Percentiles rank a stretch among this genome's conserved stretches.
phyloP scores from a whole-genome alignment of 495 filamentous ascomycete genomes.

The Thozetella sp. region DNA sequence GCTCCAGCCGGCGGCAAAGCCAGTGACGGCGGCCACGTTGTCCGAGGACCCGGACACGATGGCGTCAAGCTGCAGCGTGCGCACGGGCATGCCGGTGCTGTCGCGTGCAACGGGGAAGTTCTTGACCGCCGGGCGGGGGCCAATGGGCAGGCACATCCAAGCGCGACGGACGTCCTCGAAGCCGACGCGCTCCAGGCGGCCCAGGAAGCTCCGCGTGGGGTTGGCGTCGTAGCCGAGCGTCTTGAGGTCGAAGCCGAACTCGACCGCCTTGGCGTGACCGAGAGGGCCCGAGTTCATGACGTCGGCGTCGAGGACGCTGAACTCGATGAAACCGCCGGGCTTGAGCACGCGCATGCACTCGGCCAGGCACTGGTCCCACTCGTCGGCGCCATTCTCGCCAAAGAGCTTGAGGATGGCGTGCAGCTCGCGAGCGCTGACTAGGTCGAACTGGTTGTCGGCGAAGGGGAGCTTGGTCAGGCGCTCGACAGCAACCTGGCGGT shows the following conservation, averaged over 20 bases:
- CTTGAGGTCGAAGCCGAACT: conserved; percentile 86
- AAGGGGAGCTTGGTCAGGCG: conserved; percentile 84
- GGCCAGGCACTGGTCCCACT: conserved; percentile 81
- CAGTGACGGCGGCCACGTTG: conserved; percentile 73
- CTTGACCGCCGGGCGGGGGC: conserved; percentile 53
- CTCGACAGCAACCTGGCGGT: conserved; percentile 75
- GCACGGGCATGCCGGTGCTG: conserved; percentile 34
- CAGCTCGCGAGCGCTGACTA: conserved; percentile 88
- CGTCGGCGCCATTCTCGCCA: conserved; percentile 65
- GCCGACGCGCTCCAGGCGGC: conserved; percentile 69
- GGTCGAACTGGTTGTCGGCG: conserved; percentile 84
- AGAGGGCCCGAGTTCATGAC: conserved; percentile 80
- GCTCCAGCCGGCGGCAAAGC: conserved; percentile 83
- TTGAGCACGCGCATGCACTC: conserved; percentile 92
- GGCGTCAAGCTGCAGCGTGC: conserved; percentile 62
- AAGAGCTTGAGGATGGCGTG: conserved; percentile 77
- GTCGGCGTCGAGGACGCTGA: conserved; percentile 83
- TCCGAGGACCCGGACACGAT: conserved; percentile 72
- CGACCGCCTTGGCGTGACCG: conserved; percentile 77
- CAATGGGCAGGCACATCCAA: conserved; percentile 91
- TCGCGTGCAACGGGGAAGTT: conserved; percentile 30
- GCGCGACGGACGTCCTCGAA: conserved; percentile 82
- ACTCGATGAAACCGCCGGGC: conserved; percentile 91
- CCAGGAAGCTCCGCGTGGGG: conserved; percentile 78
- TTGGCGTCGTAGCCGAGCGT: conserved; percentile 84